Evolutionary conservation across 345 rosid genomes (phyloP).

Genomic region (Gossypium sturtianum): DNA sequence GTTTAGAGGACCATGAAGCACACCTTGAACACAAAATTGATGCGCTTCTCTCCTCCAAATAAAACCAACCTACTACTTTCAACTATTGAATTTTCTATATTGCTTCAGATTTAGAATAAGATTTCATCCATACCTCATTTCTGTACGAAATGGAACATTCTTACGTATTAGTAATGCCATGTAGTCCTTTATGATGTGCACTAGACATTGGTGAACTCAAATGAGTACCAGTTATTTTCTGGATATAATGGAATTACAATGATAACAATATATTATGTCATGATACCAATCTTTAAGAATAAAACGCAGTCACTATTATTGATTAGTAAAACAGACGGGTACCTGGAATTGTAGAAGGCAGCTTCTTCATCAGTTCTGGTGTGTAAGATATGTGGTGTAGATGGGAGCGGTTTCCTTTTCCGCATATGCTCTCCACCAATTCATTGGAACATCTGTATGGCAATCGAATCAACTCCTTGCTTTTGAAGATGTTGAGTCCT

Average conservation of each 20-base stretch:
- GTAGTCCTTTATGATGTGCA: not conserved
- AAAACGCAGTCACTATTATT: too few species aligned
- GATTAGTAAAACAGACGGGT: too few species aligned
- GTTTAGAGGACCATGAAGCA: conserved; percentile 82
- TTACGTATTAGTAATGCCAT: not conserved
- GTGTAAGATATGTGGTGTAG: not conserved
- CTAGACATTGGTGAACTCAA: not conserved
- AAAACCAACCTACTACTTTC: not conserved
- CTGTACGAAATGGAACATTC: not conserved
- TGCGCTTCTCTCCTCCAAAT: conserved; percentile 39
- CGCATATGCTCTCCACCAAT: conserved; percentile 17
- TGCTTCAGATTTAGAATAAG: not conserved
- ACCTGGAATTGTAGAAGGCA: too few species aligned
- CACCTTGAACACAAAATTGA: conserved; percentile 57
- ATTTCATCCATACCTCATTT: not conserved
- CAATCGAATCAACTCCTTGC: conserved; percentile 11
- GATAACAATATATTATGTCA: too few species aligned
- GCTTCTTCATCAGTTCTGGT: not conserved
- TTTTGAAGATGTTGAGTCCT: not conserved
- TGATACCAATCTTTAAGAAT: too few species aligned
- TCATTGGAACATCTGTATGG: conserved; percentile 17
- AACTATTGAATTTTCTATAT: not conserved
- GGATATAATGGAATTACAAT: too few species aligned
- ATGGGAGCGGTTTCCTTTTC: not conserved
- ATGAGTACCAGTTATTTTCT: too few species aligned